Evolutionary conservation across 306 rosid species (phyloP).

Genomic region (Prunus mongolica): DNA sequence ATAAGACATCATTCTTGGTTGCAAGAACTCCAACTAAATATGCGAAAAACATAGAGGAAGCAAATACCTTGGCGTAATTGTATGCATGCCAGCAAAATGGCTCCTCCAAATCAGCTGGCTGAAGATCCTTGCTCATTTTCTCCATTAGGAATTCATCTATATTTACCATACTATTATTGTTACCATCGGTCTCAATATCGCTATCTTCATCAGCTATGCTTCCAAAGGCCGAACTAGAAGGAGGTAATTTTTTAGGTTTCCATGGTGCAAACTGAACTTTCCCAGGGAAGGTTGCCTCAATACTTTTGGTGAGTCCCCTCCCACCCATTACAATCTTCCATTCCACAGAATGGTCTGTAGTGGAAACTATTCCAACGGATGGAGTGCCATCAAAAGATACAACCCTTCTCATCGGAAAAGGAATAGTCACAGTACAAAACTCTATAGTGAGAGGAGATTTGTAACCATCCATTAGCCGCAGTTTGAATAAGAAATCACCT

Average conservation of each 20-base stretch:
- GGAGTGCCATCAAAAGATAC: conserved; percentile 92
- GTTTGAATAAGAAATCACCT: conserved; percentile 93
- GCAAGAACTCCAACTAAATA: conserved; percentile 9
- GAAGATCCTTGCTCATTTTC: conserved; percentile 89
- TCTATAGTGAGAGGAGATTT: conserved; percentile 87
- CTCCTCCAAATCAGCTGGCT: conserved; percentile 92
- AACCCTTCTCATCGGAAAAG: conserved; percentile 85
- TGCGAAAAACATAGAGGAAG: neutral
- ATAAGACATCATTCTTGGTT: neutral
- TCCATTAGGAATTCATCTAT: conserved; percentile 76
- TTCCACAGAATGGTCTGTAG: conserved; percentile 86
- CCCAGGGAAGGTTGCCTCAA: conserved; percentile 97
- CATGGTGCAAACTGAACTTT: conserved; percentile 88
- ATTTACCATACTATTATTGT: conserved; percentile 55
- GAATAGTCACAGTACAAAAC: conserved; percentile 80
- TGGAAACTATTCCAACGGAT: conserved; percentile 81
- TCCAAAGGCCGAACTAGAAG: conserved; percentile 42
- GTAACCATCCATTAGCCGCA: conserved; percentile 86
- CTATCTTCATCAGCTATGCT: conserved; percentile 67
- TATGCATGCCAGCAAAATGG: conserved; percentile 99
- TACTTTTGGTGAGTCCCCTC: conserved; percentile 78
- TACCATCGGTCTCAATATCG: conserved; percentile 68
- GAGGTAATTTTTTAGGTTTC: conserved; percentile 50
- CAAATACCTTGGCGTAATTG: conserved; percentile 77
- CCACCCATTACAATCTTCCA: conserved; percentile 86